Base-by-base conservation (phyloP, 371 early-diverging fungal species). In the Rhizopus stolonifer region DNA sequence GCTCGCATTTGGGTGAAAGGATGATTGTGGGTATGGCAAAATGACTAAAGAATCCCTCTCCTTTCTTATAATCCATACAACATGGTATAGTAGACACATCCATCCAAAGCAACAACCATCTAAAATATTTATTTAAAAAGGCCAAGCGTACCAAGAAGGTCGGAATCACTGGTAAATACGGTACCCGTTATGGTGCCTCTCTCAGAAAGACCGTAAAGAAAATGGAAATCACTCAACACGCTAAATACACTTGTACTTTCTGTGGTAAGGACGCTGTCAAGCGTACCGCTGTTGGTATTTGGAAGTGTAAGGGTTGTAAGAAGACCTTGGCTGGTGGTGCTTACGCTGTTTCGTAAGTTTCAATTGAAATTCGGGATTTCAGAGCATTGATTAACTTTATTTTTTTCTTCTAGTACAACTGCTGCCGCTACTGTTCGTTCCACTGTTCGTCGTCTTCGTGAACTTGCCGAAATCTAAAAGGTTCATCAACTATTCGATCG, bases 141-240 rank as follows among this genome's bases (percentile, higher is more conserved):
- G 93, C 93, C 77, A 96, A 96, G 84, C 91, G 98, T 82, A 99
- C 99, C 55, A 98, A 95, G 88, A 99, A 99, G 88, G 76, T 99
- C 74, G 99, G 99, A 84, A 93, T 99, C 79, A 87, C 90, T 83
- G 99, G 99, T 75, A 99, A 99, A 85, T 99, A 99, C 89, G 99
- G 99, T 81, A 92, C 95, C 74, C 96, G 99, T 86, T 99, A 99
- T 86, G 99, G 99, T 89, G 95, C 99, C 63, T 99, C 99, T 59
- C 89, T 99, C 69, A 90, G 99, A 86, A 99, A 99, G 90, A 93
- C 93, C 86, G 91, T 99, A 65, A 99, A 99, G 94, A 96, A 96
- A 86, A 95, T 98, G 87, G 99, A 98, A 89, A 94, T 97, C 80
- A 94, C 98, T 72, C 99, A 99, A 86, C 99, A 99, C 84, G 86